A percentile compares a stretch with the other conserved stretches of the same genome.
Conservation (phyloP, 768 basidiomycete species). For the Clitopilus hobsonii region DNA sequence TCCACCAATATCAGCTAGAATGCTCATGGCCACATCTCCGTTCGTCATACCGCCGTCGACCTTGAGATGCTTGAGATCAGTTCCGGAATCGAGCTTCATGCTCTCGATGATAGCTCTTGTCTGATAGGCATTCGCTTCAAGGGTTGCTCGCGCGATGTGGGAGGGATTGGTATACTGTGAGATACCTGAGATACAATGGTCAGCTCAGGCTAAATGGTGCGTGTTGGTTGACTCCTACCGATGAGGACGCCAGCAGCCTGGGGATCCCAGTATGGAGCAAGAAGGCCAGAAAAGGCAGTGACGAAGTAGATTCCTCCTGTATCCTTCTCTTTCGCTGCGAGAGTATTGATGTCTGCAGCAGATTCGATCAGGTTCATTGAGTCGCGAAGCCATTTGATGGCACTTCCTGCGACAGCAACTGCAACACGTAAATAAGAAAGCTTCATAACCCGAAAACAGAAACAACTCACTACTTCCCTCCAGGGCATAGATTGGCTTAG, state of each 20-base stretch:
- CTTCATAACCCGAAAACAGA: slow-evolving; percentile 1
- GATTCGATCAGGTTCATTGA: slow-evolving; percentile 78
- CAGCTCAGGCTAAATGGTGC: too few relatives aligned
- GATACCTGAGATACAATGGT: too few relatives aligned
- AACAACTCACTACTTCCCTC: slow-evolving; percentile 84
- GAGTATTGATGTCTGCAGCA: slow-evolving; percentile 78
- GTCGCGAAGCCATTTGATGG: slow-evolving; percentile 96
- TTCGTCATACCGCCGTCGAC: slow-evolving; percentile 99
- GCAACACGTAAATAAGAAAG: not conserved
- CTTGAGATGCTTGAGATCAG: slow-evolving; percentile 77
- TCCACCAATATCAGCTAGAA: slow-evolving; percentile 87
- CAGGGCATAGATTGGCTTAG: slow-evolving; percentile 85
- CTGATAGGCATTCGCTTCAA: slow-evolving; percentile 96
- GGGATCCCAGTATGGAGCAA: slow-evolving; percentile 98
- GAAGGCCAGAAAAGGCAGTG: slow-evolving; percentile 91
- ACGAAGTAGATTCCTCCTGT: slow-evolving; percentile 95
- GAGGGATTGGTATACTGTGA: slow-evolving; percentile 87
- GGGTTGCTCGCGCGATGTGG: slow-evolving; percentile 91
- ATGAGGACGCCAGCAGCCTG: slow-evolving; percentile 85
- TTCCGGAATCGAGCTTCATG: slow-evolving; percentile 87
- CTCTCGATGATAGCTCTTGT: slow-evolving; percentile 93
- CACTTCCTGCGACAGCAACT: slow-evolving; percentile 94
- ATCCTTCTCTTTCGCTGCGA: slow-evolving; percentile 71
- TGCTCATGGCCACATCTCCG: slow-evolving; percentile 81
- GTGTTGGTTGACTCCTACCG: too few relatives aligned